Conservation (phyloP, 129 eudicot species). For the Lactuca sativa region DNA sequence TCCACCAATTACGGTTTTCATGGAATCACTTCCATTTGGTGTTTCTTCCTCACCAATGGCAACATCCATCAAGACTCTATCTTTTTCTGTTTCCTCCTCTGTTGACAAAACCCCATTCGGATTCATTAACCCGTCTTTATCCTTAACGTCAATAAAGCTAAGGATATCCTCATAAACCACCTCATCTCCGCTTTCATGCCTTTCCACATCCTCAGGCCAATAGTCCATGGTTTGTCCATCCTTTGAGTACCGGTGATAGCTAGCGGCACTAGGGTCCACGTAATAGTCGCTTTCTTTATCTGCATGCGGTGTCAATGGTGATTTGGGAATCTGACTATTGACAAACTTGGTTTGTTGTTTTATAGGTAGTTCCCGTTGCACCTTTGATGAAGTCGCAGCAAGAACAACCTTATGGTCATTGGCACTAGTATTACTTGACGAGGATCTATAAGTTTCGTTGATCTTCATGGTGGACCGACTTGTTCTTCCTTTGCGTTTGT, state of each 20-base stretch:
- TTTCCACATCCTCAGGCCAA: not conserved
- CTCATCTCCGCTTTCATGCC: not conserved
- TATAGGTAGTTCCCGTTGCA: not conserved
- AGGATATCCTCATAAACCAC: constrained; percentile 8
- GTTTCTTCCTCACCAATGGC: not conserved
- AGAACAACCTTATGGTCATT: not conserved
- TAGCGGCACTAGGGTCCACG: constrained; percentile 2
- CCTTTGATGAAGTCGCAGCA: not conserved
- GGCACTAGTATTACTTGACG: not conserved
- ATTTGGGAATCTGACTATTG: not conserved
- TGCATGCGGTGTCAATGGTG: constrained; percentile 25
- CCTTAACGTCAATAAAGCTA: constrained; percentile 34
- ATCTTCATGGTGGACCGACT: constrained; percentile 50
- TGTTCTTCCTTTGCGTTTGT: constrained; percentile 42
- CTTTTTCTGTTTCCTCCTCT: not conserved
- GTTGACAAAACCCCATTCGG: constrained; percentile 1
- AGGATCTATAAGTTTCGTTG: constrained; percentile 24
- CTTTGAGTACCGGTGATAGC: not conserved
- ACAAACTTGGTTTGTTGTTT: not conserved
- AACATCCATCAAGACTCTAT: constrained; percentile 6
- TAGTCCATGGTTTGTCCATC: constrained; percentile 1
- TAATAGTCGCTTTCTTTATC: constrained; percentile 23
- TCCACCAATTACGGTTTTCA: constrained; percentile 1
- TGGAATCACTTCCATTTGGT: not conserved
- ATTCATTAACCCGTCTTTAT: not conserved